Base-by-base conservation (phyloP, 306 rosid species). In the Quercus bicolor region DNA sequence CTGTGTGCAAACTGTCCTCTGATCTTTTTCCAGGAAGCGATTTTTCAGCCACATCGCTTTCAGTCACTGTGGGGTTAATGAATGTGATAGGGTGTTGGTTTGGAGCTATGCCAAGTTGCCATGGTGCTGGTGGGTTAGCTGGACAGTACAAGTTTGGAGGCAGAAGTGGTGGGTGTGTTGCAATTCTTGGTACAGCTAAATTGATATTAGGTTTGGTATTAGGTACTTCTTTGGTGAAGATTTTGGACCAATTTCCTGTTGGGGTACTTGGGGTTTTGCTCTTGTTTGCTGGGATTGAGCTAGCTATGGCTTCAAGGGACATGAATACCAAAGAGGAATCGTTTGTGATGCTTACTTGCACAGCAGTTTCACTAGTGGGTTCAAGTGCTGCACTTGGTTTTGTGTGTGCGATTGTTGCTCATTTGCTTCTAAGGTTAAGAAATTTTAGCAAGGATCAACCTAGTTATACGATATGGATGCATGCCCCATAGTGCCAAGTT, bases 131-230 rank as follows among this genome's bases (percentile, higher is more conserved):
- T 5, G 98, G 98, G 20, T 33, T 93, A 2, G 98, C 98, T 0
- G 94, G 98, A 23, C 98, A 93, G 54, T 93, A 91, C 65, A 91
- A 88, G 40, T 93, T 93, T 37, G 98, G 97, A 24, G 97, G 97
- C 0, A 83, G 98, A 80, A 93, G 97, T 73, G 98, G 98, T 0
- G 97, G 86, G 23, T 91, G 98, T 70, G 96, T 93, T 75, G 97
- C 93, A 0, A 40, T 93, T 19, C 91, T 93, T 26, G 97, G 98
- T 18, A 89, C 79, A 2, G 88, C 85, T 0, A 93, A 93, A 56
- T 72, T 85, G 78, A 74, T 85, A 0, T 80, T 90, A 45, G 96
- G 97, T 7, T 85, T 91, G 78, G 86, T 86, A 1, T 59, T 93
- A 28, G 98, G 98, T 6, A 81, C 80, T 68, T 91, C 94, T 37